Conservation (phyloP, 345 rosid species). For the Combretum micranthum region DNA sequence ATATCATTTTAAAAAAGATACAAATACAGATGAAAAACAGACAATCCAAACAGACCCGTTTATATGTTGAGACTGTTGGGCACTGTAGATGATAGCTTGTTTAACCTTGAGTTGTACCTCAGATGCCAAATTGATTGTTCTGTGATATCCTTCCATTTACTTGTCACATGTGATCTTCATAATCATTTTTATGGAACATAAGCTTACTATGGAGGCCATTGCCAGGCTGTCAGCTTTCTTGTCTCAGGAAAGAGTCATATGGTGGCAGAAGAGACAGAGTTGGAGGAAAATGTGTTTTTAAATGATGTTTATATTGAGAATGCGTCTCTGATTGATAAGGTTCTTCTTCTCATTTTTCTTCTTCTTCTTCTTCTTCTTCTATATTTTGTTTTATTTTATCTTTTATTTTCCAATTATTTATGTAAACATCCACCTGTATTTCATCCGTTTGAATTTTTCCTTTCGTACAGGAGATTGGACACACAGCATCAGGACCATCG, state of each 20-base stretch:
- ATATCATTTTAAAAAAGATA: no score
- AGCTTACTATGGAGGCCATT: slow-evolving; percentile 12
- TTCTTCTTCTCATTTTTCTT: slow-evolving; percentile 18
- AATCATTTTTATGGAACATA: neutral
- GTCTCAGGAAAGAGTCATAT: slow-evolving; percentile 64
- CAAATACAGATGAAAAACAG: no score
- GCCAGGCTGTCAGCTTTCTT: slow-evolving; percentile 81
- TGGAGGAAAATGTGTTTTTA: slow-evolving; percentile 62
- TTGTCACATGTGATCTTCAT: neutral
- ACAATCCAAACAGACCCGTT: no score
- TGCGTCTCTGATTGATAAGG: slow-evolving; percentile 78
- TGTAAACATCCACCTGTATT: no score
- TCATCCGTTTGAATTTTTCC: slow-evolving; percentile 15
- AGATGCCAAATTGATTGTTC: no score
- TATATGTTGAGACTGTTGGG: no score
- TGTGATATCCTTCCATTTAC: no score
- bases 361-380: neutral
- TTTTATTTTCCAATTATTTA: slow-evolving; percentile 3
- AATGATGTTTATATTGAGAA: slow-evolving; percentile 40
- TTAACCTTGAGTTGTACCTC: no score
- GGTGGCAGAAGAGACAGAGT: slow-evolving; percentile 59
- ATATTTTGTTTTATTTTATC: neutral
- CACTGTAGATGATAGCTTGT: no score
- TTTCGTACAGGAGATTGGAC: slow-evolving; percentile 53
- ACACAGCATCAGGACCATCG: slow-evolving; percentile 57